Evolutionary conservation across 331 rosid species (phyloP), one percentile per base, ranked within the genome.

Genomic region (Ulmus americana): DNA sequence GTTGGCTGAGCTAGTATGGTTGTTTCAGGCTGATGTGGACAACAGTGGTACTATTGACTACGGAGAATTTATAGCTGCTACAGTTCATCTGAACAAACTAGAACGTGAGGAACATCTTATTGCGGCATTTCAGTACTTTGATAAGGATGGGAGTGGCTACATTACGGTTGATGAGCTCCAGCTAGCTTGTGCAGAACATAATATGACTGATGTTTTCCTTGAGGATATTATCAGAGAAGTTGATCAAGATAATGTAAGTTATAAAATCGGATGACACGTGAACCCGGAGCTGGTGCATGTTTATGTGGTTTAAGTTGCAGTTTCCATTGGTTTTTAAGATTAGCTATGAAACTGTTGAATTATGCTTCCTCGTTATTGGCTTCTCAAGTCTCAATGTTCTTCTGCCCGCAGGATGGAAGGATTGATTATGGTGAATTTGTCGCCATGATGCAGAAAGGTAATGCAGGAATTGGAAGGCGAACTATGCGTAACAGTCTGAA

Each of bases 401-500:
- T 52, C 18, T 67, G 53, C 51, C 11, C 59, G 71, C 65, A 94
- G 99, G 99, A 94, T 76, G 99, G 99, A 82, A 83, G 91, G 79
- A 94, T 94, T 8, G 99, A 94, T 76, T 94, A 94, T 50, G 80
- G 99, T 64, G 99, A 94, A 74, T 94, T 94, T 66, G 91, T 87
- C 54, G 99, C 99, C 63, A 94, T 94, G 99, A 94, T 94, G 99
- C 99, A 85, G 82, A 91, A 91, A 72, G 99, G 97, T 67, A 94
- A 90, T 73, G 82, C 80, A 54, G 90, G 91, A 68, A 62, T 94
- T 66, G 99, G 99, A 74, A 85, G 99, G 78, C 87, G 99, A 84
- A 94, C 99, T 51, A 90, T 94, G 95, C 85, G 97, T 61, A 90
- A 94, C 77, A 94, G 99, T 82, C 67, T 94, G 73, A 94, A 94